Conservation (phyloP, 805 yeast genomes). For the Nematodospora valgi region DNA sequence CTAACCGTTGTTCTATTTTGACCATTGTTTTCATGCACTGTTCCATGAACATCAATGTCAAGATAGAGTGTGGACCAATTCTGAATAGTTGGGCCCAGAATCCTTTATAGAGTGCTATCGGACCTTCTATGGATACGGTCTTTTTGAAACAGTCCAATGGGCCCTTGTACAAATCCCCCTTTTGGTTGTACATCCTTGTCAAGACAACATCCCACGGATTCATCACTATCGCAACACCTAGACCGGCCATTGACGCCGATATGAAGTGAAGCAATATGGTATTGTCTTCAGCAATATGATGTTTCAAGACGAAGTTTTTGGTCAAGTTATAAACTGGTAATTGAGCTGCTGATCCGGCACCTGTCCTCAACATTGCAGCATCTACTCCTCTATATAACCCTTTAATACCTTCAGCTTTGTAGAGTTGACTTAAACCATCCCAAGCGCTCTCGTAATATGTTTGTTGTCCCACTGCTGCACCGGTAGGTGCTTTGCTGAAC, state of each 20-base stretch:
- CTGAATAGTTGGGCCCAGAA: slow-evolving; percentile 90
- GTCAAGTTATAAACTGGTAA: slow-evolving; percentile 83
- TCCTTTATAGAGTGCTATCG: slow-evolving; percentile 86
- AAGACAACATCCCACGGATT: slow-evolving; percentile 96
- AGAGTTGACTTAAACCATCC: slow-evolving; percentile 66
- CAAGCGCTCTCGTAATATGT: slow-evolving; percentile 72
- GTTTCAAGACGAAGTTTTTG: slow-evolving; percentile 56
- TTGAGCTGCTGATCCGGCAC: slow-evolving; percentile 94
- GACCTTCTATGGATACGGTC: slow-evolving; percentile 82
- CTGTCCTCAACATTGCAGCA: slow-evolving; percentile 92
- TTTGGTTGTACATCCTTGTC: slow-evolving; percentile 94
- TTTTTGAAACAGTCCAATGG: slow-evolving; percentile 87
- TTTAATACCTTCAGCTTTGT: slow-evolving; percentile 61
- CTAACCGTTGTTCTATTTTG: slow-evolving; percentile 21
- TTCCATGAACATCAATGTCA: slow-evolving; percentile 92
- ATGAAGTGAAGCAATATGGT: slow-evolving; percentile 62
- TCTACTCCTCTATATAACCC: slow-evolving; percentile 91
- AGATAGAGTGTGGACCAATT: slow-evolving; percentile 91
- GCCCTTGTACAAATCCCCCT: slow-evolving; percentile 79
- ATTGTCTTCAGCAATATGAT: slow-evolving; percentile 57
- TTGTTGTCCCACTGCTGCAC: slow-evolving; percentile 72
- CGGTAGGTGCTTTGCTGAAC: slow-evolving; percentile 51
- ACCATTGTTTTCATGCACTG: slow-evolving; percentile 70
- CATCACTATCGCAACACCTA: slow-evolving; percentile 94
- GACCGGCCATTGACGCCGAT: slow-evolving; percentile 76